Base-by-base conservation (phyloP, 805 yeast genomes). In the Myxozyma lipomycoides region DNA sequence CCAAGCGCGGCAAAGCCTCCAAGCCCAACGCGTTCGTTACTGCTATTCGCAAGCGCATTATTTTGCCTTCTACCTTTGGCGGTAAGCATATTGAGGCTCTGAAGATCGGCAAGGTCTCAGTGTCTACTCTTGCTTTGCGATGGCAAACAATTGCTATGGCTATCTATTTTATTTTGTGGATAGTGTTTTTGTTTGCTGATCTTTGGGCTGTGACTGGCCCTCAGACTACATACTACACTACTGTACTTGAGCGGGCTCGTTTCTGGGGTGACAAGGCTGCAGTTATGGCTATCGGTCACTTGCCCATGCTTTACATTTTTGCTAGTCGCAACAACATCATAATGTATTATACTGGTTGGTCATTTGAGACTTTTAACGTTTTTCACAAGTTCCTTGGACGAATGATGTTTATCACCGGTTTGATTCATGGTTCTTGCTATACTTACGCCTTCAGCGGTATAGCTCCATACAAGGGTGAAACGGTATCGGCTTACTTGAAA, bases 321-420 rank as follows among this genome's bases (percentile, higher is more conserved):
- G 86, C 87, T 2, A 84, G 84, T 24, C 72, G 93, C 60, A 86
- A 86, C 64, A 86, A 84, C 62, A 79, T 86, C 19, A 71, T 86
- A 61, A 75, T 77, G 54, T 70, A 70, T 63, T 48, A 83, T 4
- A 76, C 89, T 1, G 87, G 90, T 2, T 74, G 86, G 72, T 65
- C 79, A 0, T 82, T 77, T 58, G 68, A 81, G n/a, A 74, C 84
- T 1, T 84, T 85, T 69, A 72, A 79, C 60, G 69, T 72, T 24
- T 77, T 76, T 61, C 95, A 87, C 67, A 78, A 76, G 64, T 79
- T 84, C 83, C 66, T 74, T 18, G 55, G 50, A 3, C 46, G 55
- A 7, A 35, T 46, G 6, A 45, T 46, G 54, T 45, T 19, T 19
- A 2, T 46, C 47, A 35, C 40, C n/a, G 54, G 50, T 12, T 30